Base-by-base conservation (phyloP, 352 stramenopile species). In the Globisporangium takayamanum region DNA sequence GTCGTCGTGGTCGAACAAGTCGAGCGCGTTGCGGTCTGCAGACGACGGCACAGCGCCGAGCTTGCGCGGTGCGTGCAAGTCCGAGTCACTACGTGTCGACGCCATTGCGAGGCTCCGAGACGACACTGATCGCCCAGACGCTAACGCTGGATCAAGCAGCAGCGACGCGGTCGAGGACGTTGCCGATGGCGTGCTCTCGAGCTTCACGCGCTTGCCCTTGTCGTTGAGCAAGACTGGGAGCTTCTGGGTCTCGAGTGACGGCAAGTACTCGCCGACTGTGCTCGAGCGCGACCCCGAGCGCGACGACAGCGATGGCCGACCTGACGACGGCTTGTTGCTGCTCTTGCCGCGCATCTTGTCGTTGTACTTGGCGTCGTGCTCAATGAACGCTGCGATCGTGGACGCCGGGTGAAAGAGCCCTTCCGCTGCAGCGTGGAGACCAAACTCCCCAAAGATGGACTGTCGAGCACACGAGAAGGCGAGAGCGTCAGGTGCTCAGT, bases 361-460 rank as follows among this genome's bases (percentile, higher is more conserved):
- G 20, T 50, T 62, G 58, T 86, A 91, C 60, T 86, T 86, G n/a
- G 73, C 73, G 56, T 91, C 80, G 57, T 91, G 78, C 59, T 90
- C 81, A 10, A 80, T 73, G 52, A 93, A 93, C 12, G 84, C 84
- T 44, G 88, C 76, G 22, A 93, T 84, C 18, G 74, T 68, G 3
- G 80, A 91, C 7, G 79, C 84, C 6, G 84, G 84, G 50, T 93
- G 84, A 53, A 91, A 93, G 6, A 90, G 63, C 0, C 84, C 83
- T 12, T 89, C 84, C 8, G 79, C 80, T 7, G 80, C 80, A 15
- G 80, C 80, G 26, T 91, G 70, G 10, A 84, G 50, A 36, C 73
- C 62, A 55, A 88, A 87, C 22, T 73, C 64, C 12, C 84, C 72
- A 50, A 90, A 87, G 56, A 81, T 74, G 70, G 76, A 20, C 74